phyloP scores from a whole-genome alignment of 192 early-diverging fungal species.

The Cetraspora pellucida region DNA sequence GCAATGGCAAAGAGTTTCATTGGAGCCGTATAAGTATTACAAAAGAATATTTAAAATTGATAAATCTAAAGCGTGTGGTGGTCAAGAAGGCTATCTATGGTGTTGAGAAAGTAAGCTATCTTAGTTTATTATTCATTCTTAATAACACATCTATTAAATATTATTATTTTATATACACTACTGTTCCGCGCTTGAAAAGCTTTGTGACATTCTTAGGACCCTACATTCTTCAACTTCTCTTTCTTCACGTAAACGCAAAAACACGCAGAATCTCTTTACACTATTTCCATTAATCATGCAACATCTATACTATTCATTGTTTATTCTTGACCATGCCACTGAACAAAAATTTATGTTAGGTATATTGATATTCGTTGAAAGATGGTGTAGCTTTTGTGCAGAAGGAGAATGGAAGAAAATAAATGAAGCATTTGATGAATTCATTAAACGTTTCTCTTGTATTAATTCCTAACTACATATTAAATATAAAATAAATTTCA shows the following conservation, averaged over 20 bases:
- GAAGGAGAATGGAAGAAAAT: conserved; percentile 33
- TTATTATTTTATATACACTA: background rate
- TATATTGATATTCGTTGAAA: conserved; percentile 32
- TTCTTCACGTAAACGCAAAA: conserved; percentile 38
- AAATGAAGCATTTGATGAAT: conserved; percentile 15
- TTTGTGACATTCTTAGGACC: background rate
- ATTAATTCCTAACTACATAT: too few species aligned
- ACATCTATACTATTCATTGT: conserved; percentile 16
- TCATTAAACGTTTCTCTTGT: conserved; percentile 1
- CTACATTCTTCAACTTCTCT: conserved; percentile 18
- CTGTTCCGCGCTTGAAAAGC: background rate
- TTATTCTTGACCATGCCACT: background rate
- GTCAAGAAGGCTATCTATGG: background rate
- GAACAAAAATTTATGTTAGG: conserved; percentile 16
- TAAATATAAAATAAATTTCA: too few species aligned
- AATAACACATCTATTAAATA: background rate
- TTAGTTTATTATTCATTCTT: background rate
- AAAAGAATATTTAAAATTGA: background rate
- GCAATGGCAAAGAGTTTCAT: background rate
- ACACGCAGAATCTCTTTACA: conserved; percentile 22
- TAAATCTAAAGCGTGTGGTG: background rate
- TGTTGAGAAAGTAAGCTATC: background rate
- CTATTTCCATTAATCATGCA: conserved; percentile 23
- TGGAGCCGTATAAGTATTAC: background rate
- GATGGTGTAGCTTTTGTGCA: conserved; percentile 22